phyloP scores from a whole-genome alignment of 2,329 filamentous ascomycete species.

The Paracorniculantispora psalliotae region DNA sequence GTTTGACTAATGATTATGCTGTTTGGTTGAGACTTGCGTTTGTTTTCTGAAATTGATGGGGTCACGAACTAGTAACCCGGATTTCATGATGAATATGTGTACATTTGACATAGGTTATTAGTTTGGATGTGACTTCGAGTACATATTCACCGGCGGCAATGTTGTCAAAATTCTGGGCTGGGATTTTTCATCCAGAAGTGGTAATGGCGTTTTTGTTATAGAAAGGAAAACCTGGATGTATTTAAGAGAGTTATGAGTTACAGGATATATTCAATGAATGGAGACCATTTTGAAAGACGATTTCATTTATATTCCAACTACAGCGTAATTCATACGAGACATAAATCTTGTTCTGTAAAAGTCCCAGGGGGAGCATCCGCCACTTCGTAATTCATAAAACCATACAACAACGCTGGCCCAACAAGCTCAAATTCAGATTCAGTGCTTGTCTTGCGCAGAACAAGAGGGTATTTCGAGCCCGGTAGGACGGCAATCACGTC shows the following conservation, averaged over 20 bases:
- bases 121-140: not conserved
- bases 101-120: constrained; percentile 13
- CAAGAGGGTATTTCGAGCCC: constrained; percentile 1
- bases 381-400: constrained; percentile 12
- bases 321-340: not conserved
- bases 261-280: not conserved
- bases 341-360: constrained; percentile 1
- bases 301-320: no score
- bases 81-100: constrained; percentile 20
- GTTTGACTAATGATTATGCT: constrained; percentile 27
- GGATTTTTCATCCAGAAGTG: not conserved
- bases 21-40: not conserved
- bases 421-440: constrained; percentile 1
- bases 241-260: not conserved
- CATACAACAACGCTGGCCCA: constrained; percentile 6
- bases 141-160: not conserved
- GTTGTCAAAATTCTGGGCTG: not conserved
- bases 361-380: not conserved
- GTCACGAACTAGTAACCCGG: no score
- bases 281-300: not conserved
- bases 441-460: not conserved
- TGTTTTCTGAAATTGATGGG: not conserved
- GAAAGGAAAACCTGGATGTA: not conserved
- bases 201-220: constrained; percentile 10
- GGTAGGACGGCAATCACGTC: constrained; percentile 4